Conservation (phyloP, 805 yeast species). For the Hemisphaericaspora nanyangensis region DNA sequence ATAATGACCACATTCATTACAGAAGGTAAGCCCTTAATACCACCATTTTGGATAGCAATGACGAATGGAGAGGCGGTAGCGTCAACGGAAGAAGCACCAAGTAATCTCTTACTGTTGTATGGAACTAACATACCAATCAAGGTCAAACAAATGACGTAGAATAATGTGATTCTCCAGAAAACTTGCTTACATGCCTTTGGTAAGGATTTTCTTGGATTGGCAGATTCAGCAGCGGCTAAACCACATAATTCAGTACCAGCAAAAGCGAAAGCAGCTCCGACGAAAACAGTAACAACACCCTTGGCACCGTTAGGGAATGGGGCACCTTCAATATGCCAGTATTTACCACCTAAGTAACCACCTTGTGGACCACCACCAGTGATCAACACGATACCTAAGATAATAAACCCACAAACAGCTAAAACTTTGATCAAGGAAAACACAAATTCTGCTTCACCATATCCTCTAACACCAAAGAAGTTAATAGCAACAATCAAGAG, state of each 20-base stretch:
- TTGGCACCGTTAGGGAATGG: conserved; percentile 43
- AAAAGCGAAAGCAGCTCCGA: conserved; percentile 37
- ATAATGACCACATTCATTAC: conserved; percentile 68
- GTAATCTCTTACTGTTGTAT: conserved; percentile 21
- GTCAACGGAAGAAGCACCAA: conserved; percentile 41
- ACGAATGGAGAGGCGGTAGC: conserved; percentile 81
- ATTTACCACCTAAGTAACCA: conserved; percentile 43
- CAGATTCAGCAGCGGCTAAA: conserved; percentile 36
- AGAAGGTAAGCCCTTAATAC: conserved; percentile 60
- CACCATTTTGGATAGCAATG: conserved; percentile 61
- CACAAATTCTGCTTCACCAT: conserved; percentile 56
- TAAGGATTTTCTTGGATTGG: conserved; percentile 27
- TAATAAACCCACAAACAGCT: conserved; percentile 46
- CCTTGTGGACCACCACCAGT: conserved; percentile 53
- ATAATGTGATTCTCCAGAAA: conserved; percentile 35
- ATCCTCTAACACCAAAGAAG: conserved; percentile 51
- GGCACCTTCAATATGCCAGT: conserved; percentile 52
- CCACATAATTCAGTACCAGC: conserved; percentile 37
- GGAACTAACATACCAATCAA: conserved; percentile 26
- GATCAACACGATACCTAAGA: conserved; percentile 43
- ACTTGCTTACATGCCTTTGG: conserved; percentile 38
- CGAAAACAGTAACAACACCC: conserved; percentile 33
- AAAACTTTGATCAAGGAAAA: conserved; percentile 45
- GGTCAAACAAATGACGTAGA: conserved; percentile 29
- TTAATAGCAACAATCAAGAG: conserved; percentile 44